Conservation (phyloP, 352 stramenopile species). For the Phytophthora parvispora region DNA sequence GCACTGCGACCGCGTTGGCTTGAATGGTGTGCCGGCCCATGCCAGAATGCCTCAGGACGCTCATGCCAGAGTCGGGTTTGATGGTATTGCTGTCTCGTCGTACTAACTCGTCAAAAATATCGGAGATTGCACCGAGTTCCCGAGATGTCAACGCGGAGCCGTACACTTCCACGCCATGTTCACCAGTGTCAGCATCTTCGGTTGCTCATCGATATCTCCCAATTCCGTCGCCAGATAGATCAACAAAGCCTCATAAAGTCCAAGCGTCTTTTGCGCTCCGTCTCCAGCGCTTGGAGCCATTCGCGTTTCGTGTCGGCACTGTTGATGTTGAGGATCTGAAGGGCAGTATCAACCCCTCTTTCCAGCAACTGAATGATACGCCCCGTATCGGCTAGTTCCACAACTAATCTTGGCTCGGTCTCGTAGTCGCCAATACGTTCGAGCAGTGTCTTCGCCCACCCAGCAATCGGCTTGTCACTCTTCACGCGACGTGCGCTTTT, state of each 20-base stretch:
- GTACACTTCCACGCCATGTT: slow-evolving; percentile 19
- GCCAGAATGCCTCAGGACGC: slow-evolving; percentile 19
- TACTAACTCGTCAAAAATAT: slow-evolving; percentile 9
- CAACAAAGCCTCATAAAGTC: slow-evolving; percentile 9
- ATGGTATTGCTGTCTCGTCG: slow-evolving; percentile 25
- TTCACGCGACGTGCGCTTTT: background rate
- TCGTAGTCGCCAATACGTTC: slow-evolving; percentile 17
- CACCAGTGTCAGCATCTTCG: slow-evolving; percentile 30
- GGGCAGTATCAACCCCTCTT: background rate
- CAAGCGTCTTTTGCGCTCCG: background rate
- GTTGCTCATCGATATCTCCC: slow-evolving; percentile 13
- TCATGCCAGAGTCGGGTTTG: slow-evolving; percentile 46
- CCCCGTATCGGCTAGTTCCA: slow-evolving; percentile 27
- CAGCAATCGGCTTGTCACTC: background rate
- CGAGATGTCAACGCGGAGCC: background rate
- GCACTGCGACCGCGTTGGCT: slow-evolving; percentile 8
- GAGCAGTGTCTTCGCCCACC: background rate
- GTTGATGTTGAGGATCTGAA: background rate
- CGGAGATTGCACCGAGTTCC: slow-evolving; percentile 9
- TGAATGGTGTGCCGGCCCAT: slow-evolving; percentile 5
- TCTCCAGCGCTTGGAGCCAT: background rate
- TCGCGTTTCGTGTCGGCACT: background rate
- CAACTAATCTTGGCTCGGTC: slow-evolving; percentile 17
- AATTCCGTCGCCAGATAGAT: background rate
- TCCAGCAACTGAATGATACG: slow-evolving; percentile 6